Conservation (phyloP, 371 early-diverging fungal species). For the Mortierella sp. region DNA sequence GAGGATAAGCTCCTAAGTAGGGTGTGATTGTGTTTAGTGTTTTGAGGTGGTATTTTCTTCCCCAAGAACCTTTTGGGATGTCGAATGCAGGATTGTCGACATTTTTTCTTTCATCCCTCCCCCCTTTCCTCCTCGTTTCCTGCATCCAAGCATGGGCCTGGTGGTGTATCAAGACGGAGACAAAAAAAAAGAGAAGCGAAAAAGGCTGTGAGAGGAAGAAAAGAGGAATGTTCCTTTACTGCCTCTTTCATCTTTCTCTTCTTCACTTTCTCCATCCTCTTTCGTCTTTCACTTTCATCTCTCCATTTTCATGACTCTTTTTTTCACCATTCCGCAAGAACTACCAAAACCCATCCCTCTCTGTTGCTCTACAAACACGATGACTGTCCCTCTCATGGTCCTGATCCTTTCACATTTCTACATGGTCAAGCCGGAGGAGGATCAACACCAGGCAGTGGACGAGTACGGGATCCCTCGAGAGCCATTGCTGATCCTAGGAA, state of each 20-base stretch:
- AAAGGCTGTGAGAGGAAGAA: no score
- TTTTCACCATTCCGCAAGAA: background rate
- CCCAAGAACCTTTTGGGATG: slow-evolving; percentile 2
- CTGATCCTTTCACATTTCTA: slow-evolving; percentile 36
- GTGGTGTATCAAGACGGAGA: background rate
- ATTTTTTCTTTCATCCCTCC: background rate
- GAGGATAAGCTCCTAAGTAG: no score
- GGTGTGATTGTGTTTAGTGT: no score
- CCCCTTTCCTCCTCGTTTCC: no score
- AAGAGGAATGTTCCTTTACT: no score
- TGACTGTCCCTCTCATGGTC: slow-evolving; percentile 18
- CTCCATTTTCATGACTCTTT: no score
- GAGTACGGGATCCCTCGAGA: slow-evolving; percentile 18
- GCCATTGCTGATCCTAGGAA: slow-evolving; percentile 20
- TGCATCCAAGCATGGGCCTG: background rate
- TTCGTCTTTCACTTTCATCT: no score
- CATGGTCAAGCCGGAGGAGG: slow-evolving; percentile 21
- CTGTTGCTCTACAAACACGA: background rate
- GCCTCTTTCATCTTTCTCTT: no score
- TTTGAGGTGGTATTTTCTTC: no score
- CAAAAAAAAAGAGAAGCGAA: background rate
- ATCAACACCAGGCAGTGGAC: slow-evolving; percentile 7
- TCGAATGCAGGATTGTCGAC: background rate
- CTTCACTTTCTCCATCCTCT: no score
- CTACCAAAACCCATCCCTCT: background rate